Percentiles rank a stretch among this genome's conserved stretches.
phyloP scores from a whole-genome alignment of 768 basidiomycete genomes.

The Boletus pseudo-olivaceus region DNA sequence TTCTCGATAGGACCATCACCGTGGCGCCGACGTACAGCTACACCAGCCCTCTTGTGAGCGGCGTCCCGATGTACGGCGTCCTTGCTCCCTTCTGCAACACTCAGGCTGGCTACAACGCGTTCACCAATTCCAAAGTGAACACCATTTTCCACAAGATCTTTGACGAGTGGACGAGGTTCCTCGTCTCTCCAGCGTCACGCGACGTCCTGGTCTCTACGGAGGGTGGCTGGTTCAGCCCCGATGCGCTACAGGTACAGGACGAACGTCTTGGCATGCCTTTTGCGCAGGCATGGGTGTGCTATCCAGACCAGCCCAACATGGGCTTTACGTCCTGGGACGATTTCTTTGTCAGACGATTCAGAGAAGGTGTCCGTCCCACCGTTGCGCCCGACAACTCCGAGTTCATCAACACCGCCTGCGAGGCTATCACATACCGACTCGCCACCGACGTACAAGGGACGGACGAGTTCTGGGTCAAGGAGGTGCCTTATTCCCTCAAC shows the following conservation, averaged over 20 bases:
- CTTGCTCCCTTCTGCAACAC: constrained; percentile 24
- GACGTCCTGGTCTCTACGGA: constrained; percentile 36
- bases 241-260: constrained; percentile 23
- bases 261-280: constrained; percentile 28
- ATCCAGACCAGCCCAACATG: constrained; percentile 36
- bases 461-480: constrained; percentile 61
- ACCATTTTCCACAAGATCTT: constrained; percentile 7
- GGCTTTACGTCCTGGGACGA: constrained; percentile 52
- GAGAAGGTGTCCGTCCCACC: constrained; percentile 38
- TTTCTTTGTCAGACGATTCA: constrained; percentile 44
- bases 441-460: constrained; percentile 30
- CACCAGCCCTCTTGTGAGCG: constrained; percentile 10
- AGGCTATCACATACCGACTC: constrained; percentile 47
- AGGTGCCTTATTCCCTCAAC: constrained; percentile 52
- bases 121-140: constrained; percentile 42
- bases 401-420: constrained; percentile 50
- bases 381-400: constrained; percentile 18
- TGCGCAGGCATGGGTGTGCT: constrained; percentile 37
- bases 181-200: constrained; percentile 41
- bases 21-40: constrained; percentile 15
- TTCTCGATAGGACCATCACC: constrained; percentile 15
- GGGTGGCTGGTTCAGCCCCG: constrained; percentile 48
- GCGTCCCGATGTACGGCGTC: constrained; percentile 19
- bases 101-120: constrained; percentile 18
- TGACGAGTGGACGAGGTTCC: constrained; percentile 46